Percentiles rank a stretch among this genome's conserved stretches.
Conservation (phyloP, 2,329 filamentous ascomycete species). For the Talaromyces sp. region DNA sequence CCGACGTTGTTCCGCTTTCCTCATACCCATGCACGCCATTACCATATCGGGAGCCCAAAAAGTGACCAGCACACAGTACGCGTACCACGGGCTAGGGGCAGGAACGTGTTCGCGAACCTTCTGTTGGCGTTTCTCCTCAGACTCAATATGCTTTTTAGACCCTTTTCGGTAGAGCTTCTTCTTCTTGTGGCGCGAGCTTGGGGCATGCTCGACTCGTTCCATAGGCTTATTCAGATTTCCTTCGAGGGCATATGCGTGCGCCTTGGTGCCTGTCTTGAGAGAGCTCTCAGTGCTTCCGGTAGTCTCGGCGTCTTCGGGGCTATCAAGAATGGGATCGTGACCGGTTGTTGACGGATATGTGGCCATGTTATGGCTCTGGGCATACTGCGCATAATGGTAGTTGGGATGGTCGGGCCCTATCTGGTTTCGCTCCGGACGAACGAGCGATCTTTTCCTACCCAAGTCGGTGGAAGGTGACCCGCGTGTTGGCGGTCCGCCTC, state of each 20-base stretch:
- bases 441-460: constrained; percentile 77
- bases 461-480: background rate
- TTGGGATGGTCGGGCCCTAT: constrained; percentile 87
- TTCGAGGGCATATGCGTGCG: constrained; percentile 33
- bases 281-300: constrained; percentile 60
- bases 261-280: constrained; percentile 43
- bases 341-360: constrained; percentile 88
- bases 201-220: constrained; percentile 31
- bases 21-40: constrained; percentile 80
- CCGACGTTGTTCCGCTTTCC: constrained; percentile 77
- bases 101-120: constrained; percentile 63
- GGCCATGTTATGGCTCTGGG: constrained; percentile 86
- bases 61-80: constrained; percentile 89
- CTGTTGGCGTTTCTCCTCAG: constrained; percentile 59
- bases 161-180: constrained; percentile 65
- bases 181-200: constrained; percentile 43
- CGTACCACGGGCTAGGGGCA: constrained; percentile 87
- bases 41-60: constrained; percentile 91
- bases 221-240: constrained; percentile 43
- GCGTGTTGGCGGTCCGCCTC: background rate
- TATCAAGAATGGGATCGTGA: constrained; percentile 82
- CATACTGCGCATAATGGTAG: constrained; percentile 93
- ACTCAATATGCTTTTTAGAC: constrained; percentile 47
- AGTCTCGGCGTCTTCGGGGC: constrained; percentile 52
- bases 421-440: constrained; percentile 81